Evolutionary conservation across 441 rosid genomes (phyloP).

Genomic region (Pelargonium cotyledonis): DNA sequence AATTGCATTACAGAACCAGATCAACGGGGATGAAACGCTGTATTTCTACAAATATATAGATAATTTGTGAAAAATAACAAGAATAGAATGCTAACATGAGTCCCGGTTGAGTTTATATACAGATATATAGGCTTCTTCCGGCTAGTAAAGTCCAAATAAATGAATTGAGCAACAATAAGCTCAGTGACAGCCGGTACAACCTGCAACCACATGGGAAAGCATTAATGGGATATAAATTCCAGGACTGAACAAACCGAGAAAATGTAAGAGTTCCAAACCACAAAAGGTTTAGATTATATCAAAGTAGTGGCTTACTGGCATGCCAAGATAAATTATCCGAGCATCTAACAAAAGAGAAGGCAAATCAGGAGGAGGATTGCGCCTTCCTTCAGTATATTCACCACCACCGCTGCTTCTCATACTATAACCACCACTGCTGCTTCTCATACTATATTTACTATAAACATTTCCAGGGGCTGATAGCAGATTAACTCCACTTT

Average conservation of each 20-base stretch:
- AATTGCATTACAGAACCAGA: constrained; percentile 21
- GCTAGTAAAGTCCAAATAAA: constrained; percentile 70
- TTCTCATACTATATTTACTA: constrained; percentile 49
- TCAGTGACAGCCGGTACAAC: constrained; percentile 79
- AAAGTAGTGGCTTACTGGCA: constrained; percentile 54
- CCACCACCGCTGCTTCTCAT: constrained; percentile 64
- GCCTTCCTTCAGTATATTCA: constrained; percentile 39
- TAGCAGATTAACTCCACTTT: constrained; percentile 58
- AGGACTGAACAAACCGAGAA: constrained; percentile 10
- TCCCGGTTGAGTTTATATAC: constrained; percentile 77
- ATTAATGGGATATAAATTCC: constrained; percentile 16
- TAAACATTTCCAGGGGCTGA: constrained; percentile 21
- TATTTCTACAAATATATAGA: background rate
- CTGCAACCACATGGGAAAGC: constrained; percentile 31
- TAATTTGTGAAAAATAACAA: background rate
- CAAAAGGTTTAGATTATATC: background rate
- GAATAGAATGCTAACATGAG: constrained; percentile 45
- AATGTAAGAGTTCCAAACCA: constrained; percentile 2
- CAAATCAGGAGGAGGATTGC: constrained; percentile 76
- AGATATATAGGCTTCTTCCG: constrained; percentile 66
- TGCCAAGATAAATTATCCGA: constrained; percentile 72
- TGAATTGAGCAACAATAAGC: constrained; percentile 70
- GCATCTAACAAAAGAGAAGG: constrained; percentile 85
- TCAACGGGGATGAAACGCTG: constrained; percentile 10
- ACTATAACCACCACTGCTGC: constrained; percentile 45